Evolutionary conservation across 2,329 filamentous ascomycete genomes (phyloP).

Genomic region (Trichoderma sp.): DNA sequence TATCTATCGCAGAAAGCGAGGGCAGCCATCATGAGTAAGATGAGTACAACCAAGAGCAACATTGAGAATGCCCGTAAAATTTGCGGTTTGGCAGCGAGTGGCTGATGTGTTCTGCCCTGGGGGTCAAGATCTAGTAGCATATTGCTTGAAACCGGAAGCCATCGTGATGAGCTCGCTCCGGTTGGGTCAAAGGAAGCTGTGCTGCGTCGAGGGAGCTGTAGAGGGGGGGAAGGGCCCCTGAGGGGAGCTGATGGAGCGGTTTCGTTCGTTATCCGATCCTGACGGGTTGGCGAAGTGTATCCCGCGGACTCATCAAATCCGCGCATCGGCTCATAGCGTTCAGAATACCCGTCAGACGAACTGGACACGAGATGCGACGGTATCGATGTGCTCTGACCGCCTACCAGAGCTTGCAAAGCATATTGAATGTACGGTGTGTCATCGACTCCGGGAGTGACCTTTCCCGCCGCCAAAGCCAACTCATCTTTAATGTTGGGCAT

Average conservation of each 20-base stretch:
- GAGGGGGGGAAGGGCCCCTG: neutral
- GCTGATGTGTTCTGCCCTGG: conserved; percentile 43
- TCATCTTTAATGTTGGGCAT: conserved; percentile 54
- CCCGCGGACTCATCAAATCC: conserved; percentile 26
- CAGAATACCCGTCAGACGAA: conserved; percentile 37
- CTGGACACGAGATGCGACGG: conserved; percentile 53
- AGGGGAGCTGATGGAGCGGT: neutral
- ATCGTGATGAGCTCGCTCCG: conserved; percentile 26
- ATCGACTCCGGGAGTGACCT: conserved; percentile 75
- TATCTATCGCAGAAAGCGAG: conserved; percentile 74
- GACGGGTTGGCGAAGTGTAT: conserved; percentile 2
- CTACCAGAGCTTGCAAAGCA: conserved; percentile 83
- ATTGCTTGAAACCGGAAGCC: conserved; percentile 41
- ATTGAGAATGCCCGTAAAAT: conserved; percentile 70
- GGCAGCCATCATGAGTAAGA: conserved; percentile 69
- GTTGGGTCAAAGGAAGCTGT: conserved; percentile 21
- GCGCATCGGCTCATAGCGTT: conserved; percentile 35
- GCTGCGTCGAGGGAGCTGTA: conserved; percentile 7
- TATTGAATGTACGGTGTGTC: conserved; percentile 88
- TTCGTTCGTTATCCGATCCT: neutral
- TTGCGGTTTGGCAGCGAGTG: conserved; percentile 69
- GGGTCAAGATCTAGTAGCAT: conserved; percentile 42
- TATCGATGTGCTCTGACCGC: conserved; percentile 65
- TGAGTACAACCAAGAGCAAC: conserved; percentile 59
- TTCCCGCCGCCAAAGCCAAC: conserved; percentile 51